Base-by-base conservation (phyloP, 108 stramenopile genomes). In the Skeletonema tropicum region DNA sequence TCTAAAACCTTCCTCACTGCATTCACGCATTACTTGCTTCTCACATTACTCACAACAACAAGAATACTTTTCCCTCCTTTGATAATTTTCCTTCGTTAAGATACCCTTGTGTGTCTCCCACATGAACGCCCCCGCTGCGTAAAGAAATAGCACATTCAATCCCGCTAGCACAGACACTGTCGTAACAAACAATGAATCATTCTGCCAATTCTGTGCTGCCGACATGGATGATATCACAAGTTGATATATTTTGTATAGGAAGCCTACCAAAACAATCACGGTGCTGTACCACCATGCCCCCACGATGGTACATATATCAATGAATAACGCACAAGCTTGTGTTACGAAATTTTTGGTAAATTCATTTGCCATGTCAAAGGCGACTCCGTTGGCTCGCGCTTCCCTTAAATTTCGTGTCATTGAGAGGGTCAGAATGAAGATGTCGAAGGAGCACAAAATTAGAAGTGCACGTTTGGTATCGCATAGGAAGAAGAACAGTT, bases 271-370 rank as follows among this genome's bases (percentile, higher is more conserved):
- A 13, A 64, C 63, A 33, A 64, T 36, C 0, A 2, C 6, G 14
- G 11, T 57, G 29, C 64, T 64, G 36, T 73, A 73, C 72, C 72
- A 73, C 10, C 35, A 35, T 45, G 72, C 64, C 5, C 72, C 72
- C 14, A 64, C 23, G 1, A 73, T 14, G 0, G 63, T 52, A 23
- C 33, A 13, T 3, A 48, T 5, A 23, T 36, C 33, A n/a, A 73
- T 29, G 41, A 73, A 73, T 3, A 73, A 38, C 3, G 60, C 60
- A 35, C 71, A 73, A 7, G 26, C 46, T 5, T 19, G 62, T 45
- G 46, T n/a, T 3, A 73, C 21, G 25, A 73, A 61, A 3, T 55
- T 55, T 55, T 55, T 55, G 52, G 52, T 55, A 23, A 55, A 55
- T 55, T 55, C 52, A 55, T 55, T 55, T 21, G 52, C 6, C 23